A percentile compares a stretch with the other conserved stretches of the same genome.
These are phyloP conservation scores for Rhododendron griersonianum DNA, from an alignment of 148 eudicot species.

Conservation along the genomic window DNA sequence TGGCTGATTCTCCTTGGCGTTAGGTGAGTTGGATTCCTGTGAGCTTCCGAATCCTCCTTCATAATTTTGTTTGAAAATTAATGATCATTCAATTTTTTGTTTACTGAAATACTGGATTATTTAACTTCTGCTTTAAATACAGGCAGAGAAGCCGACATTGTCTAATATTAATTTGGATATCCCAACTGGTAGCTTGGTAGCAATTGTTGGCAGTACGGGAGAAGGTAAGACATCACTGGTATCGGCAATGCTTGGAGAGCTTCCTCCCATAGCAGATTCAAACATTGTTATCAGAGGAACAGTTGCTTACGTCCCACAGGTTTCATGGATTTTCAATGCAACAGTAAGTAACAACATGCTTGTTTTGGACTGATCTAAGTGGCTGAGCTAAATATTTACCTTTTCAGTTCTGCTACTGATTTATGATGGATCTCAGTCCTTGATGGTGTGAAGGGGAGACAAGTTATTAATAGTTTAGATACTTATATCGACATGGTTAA, in stretches of 20 bases:
- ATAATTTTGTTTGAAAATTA: background rate
- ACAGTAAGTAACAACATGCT: constrained; percentile 53
- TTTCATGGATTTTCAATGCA: constrained; percentile 98
- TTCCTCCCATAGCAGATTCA: constrained; percentile 61
- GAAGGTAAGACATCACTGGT: constrained; percentile 96
- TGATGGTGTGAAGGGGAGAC: background rate
- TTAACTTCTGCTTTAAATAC: constrained; percentile 16
- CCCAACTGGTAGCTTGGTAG: constrained; percentile 82
- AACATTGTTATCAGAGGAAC: constrained; percentile 70
- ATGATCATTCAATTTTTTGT: background rate
- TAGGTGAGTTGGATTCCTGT: background rate
- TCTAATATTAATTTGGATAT: constrained; percentile 73
- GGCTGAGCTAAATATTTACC: background rate
- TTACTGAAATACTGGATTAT: background rate
- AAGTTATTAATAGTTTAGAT: background rate
- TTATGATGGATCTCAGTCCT: background rate
- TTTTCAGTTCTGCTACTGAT: background rate
- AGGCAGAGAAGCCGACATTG: constrained; percentile 79
- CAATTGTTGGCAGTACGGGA: constrained; percentile 91
- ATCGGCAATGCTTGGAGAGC: constrained; percentile 98
- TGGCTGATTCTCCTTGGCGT: background rate
- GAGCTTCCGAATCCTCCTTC: background rate
- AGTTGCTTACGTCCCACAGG: constrained; percentile 92
- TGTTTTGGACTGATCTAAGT: background rate
- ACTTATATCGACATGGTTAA: background rate